phyloP scores from a whole-genome alignment of 495 filamentous ascomycete genomes.

The Daldinia concentrica region DNA sequence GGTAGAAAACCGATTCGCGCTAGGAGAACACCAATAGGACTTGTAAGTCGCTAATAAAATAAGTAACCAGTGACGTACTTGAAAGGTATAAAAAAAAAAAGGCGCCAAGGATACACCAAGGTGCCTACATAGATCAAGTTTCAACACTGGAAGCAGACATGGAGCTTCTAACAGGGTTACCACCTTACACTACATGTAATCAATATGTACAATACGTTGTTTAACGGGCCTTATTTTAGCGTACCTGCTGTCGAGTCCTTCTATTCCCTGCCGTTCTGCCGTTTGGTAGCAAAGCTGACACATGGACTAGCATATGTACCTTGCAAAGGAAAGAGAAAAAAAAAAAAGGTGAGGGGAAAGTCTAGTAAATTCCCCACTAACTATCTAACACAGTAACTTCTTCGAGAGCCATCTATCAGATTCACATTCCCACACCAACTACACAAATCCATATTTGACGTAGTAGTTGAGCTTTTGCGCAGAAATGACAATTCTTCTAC shows the following conservation, averaged over 20 bases:
- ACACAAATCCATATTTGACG: conserved; percentile 16
- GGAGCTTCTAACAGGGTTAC: background rate
- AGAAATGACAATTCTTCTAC: background rate
- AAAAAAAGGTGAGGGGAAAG: background rate
- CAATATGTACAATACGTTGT: conserved; percentile 9
- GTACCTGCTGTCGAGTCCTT: conserved; percentile 4
- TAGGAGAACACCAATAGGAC: conserved; percentile 25
- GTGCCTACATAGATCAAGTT: background rate
- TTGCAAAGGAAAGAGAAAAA: background rate
- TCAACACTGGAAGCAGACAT: background rate
- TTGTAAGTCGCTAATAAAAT: conserved; percentile 24
- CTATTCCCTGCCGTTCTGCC: background rate
- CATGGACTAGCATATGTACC: background rate
- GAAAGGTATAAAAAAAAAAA: conserved; percentile 21
- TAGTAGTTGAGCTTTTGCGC: conserved; percentile 5
- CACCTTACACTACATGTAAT: too few species aligned
- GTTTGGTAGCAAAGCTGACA: conserved; percentile 3
- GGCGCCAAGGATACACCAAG: conserved; percentile 33
- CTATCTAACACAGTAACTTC: background rate
- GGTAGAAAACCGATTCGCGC: conserved; percentile 25
- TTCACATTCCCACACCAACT: conserved; percentile 1
- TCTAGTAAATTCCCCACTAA: conserved; percentile 10
- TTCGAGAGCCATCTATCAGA: background rate
- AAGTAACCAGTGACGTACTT: conserved; percentile 40
- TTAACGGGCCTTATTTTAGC: conserved; percentile 25